Conservation (phyloP, 345 rosid species). For the Pelargonium nanum region DNA sequence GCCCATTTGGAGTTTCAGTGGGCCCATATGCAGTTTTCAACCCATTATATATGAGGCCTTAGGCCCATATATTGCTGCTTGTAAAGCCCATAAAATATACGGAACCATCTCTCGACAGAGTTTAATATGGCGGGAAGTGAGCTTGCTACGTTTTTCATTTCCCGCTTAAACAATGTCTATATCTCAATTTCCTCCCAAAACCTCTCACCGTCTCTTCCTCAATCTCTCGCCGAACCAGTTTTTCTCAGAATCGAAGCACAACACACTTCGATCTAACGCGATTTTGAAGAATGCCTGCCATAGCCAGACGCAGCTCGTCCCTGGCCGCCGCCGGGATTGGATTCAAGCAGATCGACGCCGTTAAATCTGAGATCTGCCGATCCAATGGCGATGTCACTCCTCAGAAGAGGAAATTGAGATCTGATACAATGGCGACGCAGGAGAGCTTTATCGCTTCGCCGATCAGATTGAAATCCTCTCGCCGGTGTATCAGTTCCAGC, state of each 20-base stretch:
- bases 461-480: slow-evolving; percentile 41
- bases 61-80: too few species aligned
- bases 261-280: neutral
- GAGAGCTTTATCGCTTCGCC: slow-evolving; percentile 20
- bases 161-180: slow-evolving; percentile 22
- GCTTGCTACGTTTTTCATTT: slow-evolving; percentile 15
- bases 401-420: slow-evolving; percentile 50
- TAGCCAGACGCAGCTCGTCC: slow-evolving; percentile 33
- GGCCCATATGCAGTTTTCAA: too few species aligned
- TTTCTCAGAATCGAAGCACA: slow-evolving; percentile 2
- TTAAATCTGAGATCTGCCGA: slow-evolving; percentile 23
- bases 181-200: neutral
- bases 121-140: slow-evolving; percentile 24
- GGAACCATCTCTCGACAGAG: neutral
- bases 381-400: slow-evolving; percentile 28
- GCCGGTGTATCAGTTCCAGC: slow-evolving; percentile 29
- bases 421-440: slow-evolving; percentile 13
- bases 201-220: neutral
- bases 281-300: slow-evolving; percentile 40
- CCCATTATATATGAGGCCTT: too few species aligned
- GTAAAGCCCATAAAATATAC: too few species aligned
- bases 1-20: too few species aligned
- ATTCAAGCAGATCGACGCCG: slow-evolving; percentile 14
- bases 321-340: slow-evolving; percentile 10
- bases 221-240: neutral